Evolutionary conservation across 2,329 filamentous ascomycete genomes (phyloP), one percentile per base, ranked within the genome.

Genomic region (Diaporthe sp.): DNA sequence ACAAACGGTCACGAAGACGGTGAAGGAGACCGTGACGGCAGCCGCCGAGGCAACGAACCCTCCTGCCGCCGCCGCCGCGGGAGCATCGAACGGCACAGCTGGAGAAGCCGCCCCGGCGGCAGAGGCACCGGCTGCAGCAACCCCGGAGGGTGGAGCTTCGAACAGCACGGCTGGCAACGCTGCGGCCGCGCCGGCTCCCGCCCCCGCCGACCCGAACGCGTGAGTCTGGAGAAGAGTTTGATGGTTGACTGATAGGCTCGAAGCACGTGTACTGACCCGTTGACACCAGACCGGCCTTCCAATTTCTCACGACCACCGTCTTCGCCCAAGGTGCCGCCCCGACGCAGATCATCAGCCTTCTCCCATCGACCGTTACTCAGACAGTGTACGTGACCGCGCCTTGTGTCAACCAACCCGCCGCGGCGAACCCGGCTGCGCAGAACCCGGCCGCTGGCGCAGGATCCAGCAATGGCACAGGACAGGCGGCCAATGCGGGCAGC

Each of bases 321-420:
- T 82, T 80, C 65, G 79, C 72, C 8, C 78, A 78, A 30, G 83
- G 82, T 27, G 10, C 75, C 17, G 61, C 74, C 19, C 72, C 76
- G 22, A 84, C 83, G 30, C 78, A 84, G 30, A 86, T 83, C 7
- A 79, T 84, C 63, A 85, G 84, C 6, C 81, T 82, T 27, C 76
- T 82, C 19, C 79, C 79, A 12, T 77, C 76, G 6, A 81, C 79
- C 27, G 77, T 81, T 35, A 81, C 79, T 37, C 77, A 79, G 73
- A 79, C 79, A 2, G 76, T 81, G n/a, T 76, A 70, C 50, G 58
- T 79, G 69, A 77, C 78, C 59, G 30, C 76, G 74, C 39, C 77
- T 76, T 35, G 78, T 77, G 75, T 53, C 30, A 59, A 53, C 50
- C 55, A 53, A 32, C 72, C 75, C 8, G 73, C 75, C 3, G 71